These are phyloP conservation scores for Ogataea saltuana DNA, from an alignment of 805 yeast genomes.

Conservation along the genomic window DNA sequence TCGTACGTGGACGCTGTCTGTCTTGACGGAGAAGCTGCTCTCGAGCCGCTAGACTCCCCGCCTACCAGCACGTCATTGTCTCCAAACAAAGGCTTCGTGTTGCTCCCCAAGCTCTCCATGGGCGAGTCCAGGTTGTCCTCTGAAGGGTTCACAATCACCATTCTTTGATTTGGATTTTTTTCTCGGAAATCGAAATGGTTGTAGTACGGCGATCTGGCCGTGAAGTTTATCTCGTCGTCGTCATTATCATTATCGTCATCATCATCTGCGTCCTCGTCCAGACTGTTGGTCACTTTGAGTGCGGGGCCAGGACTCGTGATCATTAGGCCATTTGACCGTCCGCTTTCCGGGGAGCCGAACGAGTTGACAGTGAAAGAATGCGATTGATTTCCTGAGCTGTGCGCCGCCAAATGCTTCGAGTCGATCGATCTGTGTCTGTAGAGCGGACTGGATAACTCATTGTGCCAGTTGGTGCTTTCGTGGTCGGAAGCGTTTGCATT, in stretches of 20 bases:
- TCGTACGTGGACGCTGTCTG: slow-evolving; percentile 34
- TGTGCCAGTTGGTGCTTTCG: slow-evolving; percentile 1
- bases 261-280: slow-evolving; percentile 19
- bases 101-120: slow-evolving; percentile 6
- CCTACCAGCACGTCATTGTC: background rate
- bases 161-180: slow-evolving; percentile 17
- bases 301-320: slow-evolving; percentile 1
- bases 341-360: background rate
- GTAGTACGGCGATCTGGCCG: slow-evolving; percentile 37
- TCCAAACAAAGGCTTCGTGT: slow-evolving; percentile 7
- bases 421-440: slow-evolving; percentile 17
- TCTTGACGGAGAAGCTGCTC: slow-evolving; percentile 9
- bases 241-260: slow-evolving; percentile 24
- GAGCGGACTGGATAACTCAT: slow-evolving; percentile 13
- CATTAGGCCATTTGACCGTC: slow-evolving; percentile 2
- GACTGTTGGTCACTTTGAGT: slow-evolving; percentile 7
- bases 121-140: slow-evolving; percentile 8
- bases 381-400: no score
- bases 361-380: background rate
- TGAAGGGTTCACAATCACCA: slow-evolving; percentile 29
- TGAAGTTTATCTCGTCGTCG: slow-evolving; percentile 35
- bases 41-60: slow-evolving; percentile 9
- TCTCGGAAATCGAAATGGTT: slow-evolving; percentile 29
- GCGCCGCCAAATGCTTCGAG: slow-evolving; percentile 9
- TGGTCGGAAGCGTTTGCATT: background rate